Percentiles rank a stretch among this genome's conserved stretches.
Evolutionary conservation across 306 rosid genomes (phyloP).

Genomic region (Acmispon strigosus): DNA sequence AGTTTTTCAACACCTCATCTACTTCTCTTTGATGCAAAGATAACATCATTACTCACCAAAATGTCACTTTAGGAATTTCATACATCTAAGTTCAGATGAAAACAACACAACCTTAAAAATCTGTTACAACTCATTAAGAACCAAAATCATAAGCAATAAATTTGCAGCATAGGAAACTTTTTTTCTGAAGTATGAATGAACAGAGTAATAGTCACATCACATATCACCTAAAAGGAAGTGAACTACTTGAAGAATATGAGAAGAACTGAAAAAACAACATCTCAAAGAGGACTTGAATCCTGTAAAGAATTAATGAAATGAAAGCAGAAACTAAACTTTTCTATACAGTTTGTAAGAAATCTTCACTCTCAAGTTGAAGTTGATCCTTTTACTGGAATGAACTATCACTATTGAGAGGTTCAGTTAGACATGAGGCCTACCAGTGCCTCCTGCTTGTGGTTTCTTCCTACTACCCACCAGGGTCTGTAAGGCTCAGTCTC

Average conservation of each 20-base stretch:
- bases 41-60: constrained; percentile 24
- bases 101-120: constrained; percentile 10
- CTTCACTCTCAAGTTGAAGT: constrained; percentile 12
- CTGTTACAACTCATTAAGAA: constrained; percentile 21
- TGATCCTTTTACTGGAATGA: not conserved
- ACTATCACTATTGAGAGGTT: not conserved
- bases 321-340: constrained; percentile 29
- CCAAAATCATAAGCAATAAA: constrained; percentile 6
- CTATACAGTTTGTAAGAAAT: constrained; percentile 41
- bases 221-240: not conserved
- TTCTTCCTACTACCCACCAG: constrained; percentile 48
- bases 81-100: not conserved
- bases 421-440: constrained; percentile 39
- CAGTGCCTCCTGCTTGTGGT: constrained; percentile 36
- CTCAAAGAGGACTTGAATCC: constrained; percentile 24
- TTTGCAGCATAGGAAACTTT: constrained; percentile 23
- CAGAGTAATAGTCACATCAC: constrained; percentile 19
- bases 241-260: constrained; percentile 32
- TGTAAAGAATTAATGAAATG: constrained; percentile 63
- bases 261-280: constrained; percentile 30
- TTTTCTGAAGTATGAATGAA: constrained; percentile 20
- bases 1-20: constrained; percentile 17
- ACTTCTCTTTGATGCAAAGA: constrained; percentile 38
- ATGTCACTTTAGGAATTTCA: constrained; percentile 27
- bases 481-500: constrained; percentile 31